Conservation (phyloP, 2,329 filamentous ascomycete genomes). For the Atkinsonella texensis region DNA sequence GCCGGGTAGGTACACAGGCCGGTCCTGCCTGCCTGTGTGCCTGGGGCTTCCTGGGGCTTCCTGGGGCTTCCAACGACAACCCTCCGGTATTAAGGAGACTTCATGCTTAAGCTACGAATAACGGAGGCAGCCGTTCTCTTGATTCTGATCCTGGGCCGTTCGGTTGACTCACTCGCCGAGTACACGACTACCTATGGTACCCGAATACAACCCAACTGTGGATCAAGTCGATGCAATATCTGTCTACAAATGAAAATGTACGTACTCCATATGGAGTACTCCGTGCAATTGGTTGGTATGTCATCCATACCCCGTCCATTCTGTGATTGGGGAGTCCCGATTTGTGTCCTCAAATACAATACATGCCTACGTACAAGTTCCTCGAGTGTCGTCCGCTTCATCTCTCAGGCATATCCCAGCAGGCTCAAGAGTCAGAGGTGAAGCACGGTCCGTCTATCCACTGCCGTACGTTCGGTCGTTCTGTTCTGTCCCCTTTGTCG, state of each 20-base stretch:
- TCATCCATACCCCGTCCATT: too few species aligned
- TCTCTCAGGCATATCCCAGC: background rate
- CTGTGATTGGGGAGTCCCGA: too few species aligned
- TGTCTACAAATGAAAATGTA: background rate
- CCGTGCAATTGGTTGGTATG: too few species aligned
- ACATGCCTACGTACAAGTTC: background rate
- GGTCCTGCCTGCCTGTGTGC: background rate
- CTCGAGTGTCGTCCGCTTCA: too few species aligned
- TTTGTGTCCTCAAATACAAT: too few species aligned
- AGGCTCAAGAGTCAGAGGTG: background rate
- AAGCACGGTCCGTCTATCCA: background rate
- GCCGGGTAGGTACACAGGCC: too few species aligned
- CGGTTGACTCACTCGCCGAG: background rate
- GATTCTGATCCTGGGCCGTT: background rate
- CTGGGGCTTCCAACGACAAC: too few species aligned
- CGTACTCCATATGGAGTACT: too few species aligned
- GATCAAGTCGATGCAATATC: slow-evolving; percentile 1
- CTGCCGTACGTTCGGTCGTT: background rate
- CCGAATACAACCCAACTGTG: slow-evolving; percentile 7
- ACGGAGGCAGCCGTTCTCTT: too few species aligned
- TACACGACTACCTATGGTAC: background rate
- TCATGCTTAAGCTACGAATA: too few species aligned
- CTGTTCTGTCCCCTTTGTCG: background rate
- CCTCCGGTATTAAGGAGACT: too few species aligned
- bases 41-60: background rate